Conservation (phyloP, 306 rosid genomes). For the Malus domestica region ASM211411v1 NC_041805.1:32618001-32618500, state of each 20-base stretch:
- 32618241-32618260: no score
- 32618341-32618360: no score
- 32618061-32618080: neutral
- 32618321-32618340: no score
- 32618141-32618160: neutral
- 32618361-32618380: neutral
- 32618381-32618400: neutral
- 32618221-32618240: no score
- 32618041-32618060: conserved; percentile 69
- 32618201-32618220: no score
- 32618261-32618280: no score
- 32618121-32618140: neutral
- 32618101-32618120: neutral
- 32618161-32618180: neutral
- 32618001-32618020: conserved; percentile 81
- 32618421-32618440: neutral
- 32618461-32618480: neutral
- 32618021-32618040: conserved; percentile 65
- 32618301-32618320: no score
- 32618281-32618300: no score
- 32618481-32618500: neutral
- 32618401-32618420: neutral
- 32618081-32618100: neutral
- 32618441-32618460: neutral
- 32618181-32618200: no score